Percentiles rank a stretch among this genome's conserved stretches.
Conservation (phyloP, 352 stramenopile species). For the Pythium aphanidermatum region DNA sequence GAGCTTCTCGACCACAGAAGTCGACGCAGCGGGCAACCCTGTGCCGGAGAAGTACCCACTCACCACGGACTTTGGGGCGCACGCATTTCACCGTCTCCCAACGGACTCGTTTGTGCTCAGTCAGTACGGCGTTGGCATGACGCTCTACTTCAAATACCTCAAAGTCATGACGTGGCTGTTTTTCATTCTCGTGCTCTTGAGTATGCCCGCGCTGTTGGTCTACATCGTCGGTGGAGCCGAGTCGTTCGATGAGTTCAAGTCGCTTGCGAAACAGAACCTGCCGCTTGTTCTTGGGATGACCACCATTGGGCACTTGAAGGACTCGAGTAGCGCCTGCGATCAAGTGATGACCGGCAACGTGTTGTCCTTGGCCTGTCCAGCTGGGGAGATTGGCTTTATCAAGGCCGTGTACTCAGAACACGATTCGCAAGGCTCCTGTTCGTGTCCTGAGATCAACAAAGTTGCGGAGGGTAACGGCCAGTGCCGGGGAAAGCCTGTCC, state of each 20-base stretch:
- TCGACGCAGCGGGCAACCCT: conserved; percentile 48
- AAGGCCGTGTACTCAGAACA: conserved; percentile 73
- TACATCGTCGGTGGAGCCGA: conserved; percentile 61
- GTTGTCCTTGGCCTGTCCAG: conserved; percentile 55
- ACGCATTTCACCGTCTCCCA: conserved; percentile 65
- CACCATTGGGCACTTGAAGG: conserved; percentile 69
- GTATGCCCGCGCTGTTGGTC: conserved; percentile 44
- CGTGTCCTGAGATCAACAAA: conserved; percentile 61
- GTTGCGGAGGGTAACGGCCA: conserved; percentile 45
- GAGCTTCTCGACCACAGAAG: conserved; percentile 51
- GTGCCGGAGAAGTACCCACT: conserved; percentile 52
- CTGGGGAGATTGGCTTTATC: conserved; percentile 69
- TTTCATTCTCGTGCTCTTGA: conserved; percentile 65
- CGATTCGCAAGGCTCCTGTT: conserved; percentile 50
- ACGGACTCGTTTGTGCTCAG: conserved; percentile 74
- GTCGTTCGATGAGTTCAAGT: conserved; percentile 49
- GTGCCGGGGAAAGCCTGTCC: conserved; percentile 35
- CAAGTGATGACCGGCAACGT: conserved; percentile 41
- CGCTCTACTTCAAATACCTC: conserved; percentile 85
- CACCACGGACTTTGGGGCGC: conserved; percentile 67
- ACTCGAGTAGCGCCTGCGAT: conserved; percentile 62
- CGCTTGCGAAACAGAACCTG: conserved; percentile 60
- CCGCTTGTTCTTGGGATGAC: conserved; percentile 69
- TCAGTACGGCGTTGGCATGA: conserved; percentile 70
- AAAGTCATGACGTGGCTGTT: conserved; percentile 85